phyloP scores from a whole-genome alignment of 352 stramenopile genomes.

The Phytophthora idaei region DNA sequence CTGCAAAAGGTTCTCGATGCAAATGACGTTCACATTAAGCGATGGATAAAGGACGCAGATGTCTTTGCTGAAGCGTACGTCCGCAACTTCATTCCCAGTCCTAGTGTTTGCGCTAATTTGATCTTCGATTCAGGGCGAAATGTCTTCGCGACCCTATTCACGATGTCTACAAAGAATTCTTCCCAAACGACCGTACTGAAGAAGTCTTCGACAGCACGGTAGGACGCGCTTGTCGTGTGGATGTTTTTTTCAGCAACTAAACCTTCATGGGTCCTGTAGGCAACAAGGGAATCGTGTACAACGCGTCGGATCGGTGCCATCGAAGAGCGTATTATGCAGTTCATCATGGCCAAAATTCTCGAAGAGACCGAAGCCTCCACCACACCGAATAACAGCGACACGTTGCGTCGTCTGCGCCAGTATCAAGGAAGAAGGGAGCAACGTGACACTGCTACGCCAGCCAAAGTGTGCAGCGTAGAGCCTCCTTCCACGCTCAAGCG shows the following conservation, averaged over 20 bases:
- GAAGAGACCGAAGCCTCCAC: conserved; percentile 40
- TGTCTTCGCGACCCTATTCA: conserved; percentile 58
- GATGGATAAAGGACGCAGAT: conserved; percentile 52
- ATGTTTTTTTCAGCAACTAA: background rate
- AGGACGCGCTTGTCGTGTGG: background rate
- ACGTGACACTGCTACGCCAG: conserved; percentile 8
- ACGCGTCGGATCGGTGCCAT: conserved; percentile 61
- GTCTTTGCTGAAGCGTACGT: conserved; percentile 60
- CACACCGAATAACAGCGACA: conserved; percentile 47
- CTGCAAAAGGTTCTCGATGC: conserved; percentile 55
- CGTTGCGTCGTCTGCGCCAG: conserved; percentile 47
- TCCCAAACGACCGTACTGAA: conserved; percentile 44
- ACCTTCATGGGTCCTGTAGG: conserved; percentile 4
- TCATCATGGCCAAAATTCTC: conserved; percentile 63
- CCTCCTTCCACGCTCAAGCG: conserved; percentile 35
- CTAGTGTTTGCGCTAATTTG: conserved; percentile 2
- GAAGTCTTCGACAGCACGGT: conserved; percentile 53
- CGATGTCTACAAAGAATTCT: conserved; percentile 60
- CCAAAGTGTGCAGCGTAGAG: conserved; percentile 15
- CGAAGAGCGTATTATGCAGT: conserved; percentile 71
- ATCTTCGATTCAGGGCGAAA: conserved; percentile 41
- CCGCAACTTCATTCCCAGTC: background rate
- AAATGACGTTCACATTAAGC: conserved; percentile 52
- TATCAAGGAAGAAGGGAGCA: conserved; percentile 47
- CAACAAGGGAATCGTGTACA: conserved; percentile 22